Evolutionary conservation across 1,284 basidiomycete species (phyloP), one percentile per base, ranked within the genome.

Genomic region (Cronartium quercuum): DNA sequence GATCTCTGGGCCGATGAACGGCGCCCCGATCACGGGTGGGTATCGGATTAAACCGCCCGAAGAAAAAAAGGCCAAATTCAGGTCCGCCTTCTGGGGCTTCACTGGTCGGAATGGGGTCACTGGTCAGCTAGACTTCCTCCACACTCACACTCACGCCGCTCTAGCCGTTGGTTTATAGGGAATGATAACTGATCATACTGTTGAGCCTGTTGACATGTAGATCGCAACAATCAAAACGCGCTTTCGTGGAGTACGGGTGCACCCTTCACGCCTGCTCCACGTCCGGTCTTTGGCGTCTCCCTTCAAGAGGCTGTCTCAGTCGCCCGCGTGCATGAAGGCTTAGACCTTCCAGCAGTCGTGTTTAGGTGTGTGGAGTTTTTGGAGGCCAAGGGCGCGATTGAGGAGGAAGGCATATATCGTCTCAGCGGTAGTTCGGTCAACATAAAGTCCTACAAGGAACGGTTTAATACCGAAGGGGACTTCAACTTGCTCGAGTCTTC

Each of bases 341-440:
- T 90, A 68, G 90, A 90, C 78, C 85, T 99, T 21, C 96, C 95
- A 0, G 92, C 94, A 3, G 91, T 98, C 76, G 90, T 97, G 40
- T 98, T 94, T 84, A 88, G 95, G 71, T 92, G 91, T 78, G 82
- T 84, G 60, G 82, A 84, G 75, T 83, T 82, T 69, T 80, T 84
- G 29, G 91, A 95, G 84, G 87, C 88, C 41, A 92, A 92, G 82
- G 87, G 91, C 80, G 95, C 95, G 10, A 91, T 96, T 78, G 88
- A 91, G 79, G 95, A 99, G 81, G 95, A 99, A 83, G 95, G 95
- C 44, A 96, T 99, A 78, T 99, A 98, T 83, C 88, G 95, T 68
- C 84, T 98, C 69, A 93, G 90, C 79, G 94, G 93, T 7, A 92
- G 90, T 79, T 91, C 91, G 75, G 91, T 92, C 37, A 92, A 94